Evolutionary conservation across 2,329 filamentous ascomycete genomes (phyloP), one percentile per base, ranked within the genome.

Genomic region (Chrysosphaeria jannelii): DNA sequence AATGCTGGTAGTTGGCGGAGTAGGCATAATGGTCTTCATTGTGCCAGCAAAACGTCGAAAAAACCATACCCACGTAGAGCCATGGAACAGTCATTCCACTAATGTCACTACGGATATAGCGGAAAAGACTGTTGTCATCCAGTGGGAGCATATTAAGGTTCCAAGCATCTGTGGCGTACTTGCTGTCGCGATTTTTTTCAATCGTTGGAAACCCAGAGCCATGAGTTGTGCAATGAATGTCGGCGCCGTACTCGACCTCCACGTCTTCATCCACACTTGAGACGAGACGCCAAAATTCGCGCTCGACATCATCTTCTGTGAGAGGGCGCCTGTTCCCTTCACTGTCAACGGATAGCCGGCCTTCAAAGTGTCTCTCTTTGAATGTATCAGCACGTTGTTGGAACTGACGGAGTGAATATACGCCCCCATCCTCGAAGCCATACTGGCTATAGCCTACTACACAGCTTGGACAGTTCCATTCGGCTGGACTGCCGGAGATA

Each of bases 31-130:
- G 85, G 37, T 97, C 85, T 38, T 97, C 85, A 31, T 90, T 91
- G 41, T 97, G 85, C 85, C 85, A 97, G 44, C 85, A 97, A 39
- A 97, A 97, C 0, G 85, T 93, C 0, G 85, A 97, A 41, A 97
- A 97, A 19, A 89, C 88, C 85, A 97, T 97, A 30, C 85, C 85
- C 4, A 97, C 85, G 39, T 97, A 97, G 4, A 97, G 64, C 85
- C 85, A 97, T 1, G 85, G 85, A 6, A 97, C 81, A 0, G 85
- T 97, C 85, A 97, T 97, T 18, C 85, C 85, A 2, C 85, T 93
- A 25, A 97, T 88, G 38, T 97, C 85, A 0, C 81, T 76, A 42
- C 93, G 93, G 51, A 97, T 93, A 35, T 97, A 75, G 23, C 81
- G 63, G 49, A 97, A 97, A 1, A 97, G 51, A 22, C 79, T 91